Base-by-base conservation (phyloP, 495 filamentous ascomycete genomes). In the Xylaria scruposa region DNA sequence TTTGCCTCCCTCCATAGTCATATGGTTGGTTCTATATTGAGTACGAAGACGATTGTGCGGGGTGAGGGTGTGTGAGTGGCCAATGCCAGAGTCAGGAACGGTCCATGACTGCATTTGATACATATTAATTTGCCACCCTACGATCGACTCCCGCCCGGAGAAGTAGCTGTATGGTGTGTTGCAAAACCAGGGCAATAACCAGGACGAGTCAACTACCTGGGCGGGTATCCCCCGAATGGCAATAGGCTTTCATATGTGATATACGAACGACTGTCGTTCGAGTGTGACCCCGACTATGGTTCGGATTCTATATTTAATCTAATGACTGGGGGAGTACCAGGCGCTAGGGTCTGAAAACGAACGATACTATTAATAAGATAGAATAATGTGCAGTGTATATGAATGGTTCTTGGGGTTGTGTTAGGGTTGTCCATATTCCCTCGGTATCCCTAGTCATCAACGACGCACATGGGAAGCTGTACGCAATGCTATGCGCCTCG, bases 291-390 rank as follows among this genome's bases (percentile, higher is more conserved):
- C 31, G 19, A 38, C 31, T 17, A 56, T 40, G 44, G 61, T 38
- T 38, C 63, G 44, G 47, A 24, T 67, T 54, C 65, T 67, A 67
- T 54, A 67, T 42, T 67, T 67, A 67, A 67, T 67, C 29, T 67
- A 13, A 36, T 38, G 63, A 7, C 21, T 56, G 36, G 33, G 49
- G 49, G 56, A 29, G 33, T 53, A 51, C 31, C 63, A 67, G 63
- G 26, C 29, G 33, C 15, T 26, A 26, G 19, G 44, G 31, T 17
- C 38, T 21, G n/a, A 44, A 15, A 4, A 63, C 38, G 38, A 44
- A 60, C 17, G 17, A 38, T 60, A 21, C 58, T 60, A 36, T 60
- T 21, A 10, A 36, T 67, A 53, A n/a, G 31, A 36, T 40, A 26
- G 3, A 49, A 21, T 49, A 49, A 3, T n/a, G n/a, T 65, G 33